Percentiles rank a stretch among this genome's conserved stretches.
These are phyloP conservation scores for Penicillium desertorum DNA, from an alignment of 495 filamentous ascomycete species.

Conservation along the genomic window DNA sequence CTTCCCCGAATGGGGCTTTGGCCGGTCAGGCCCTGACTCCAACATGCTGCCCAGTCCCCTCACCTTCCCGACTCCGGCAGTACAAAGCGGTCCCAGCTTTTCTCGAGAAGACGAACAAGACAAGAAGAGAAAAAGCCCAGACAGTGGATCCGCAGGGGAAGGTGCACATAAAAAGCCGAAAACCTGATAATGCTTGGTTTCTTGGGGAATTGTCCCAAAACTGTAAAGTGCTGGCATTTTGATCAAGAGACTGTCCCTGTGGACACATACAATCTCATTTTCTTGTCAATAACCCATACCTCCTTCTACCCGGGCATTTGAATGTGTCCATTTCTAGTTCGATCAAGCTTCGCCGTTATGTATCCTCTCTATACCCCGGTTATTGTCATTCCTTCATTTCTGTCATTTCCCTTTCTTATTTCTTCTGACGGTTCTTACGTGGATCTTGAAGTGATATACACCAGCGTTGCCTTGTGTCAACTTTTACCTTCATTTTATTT, in stretches of 20 bases:
- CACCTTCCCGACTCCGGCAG: constrained; percentile 86
- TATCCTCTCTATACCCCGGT: constrained; percentile 27
- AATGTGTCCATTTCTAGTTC: constrained; percentile 14
- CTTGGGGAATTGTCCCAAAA: not conserved
- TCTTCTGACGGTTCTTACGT: constrained; percentile 10
- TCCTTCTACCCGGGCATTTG: constrained; percentile 10
- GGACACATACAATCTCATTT: constrained; percentile 14
- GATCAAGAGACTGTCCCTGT: constrained; percentile 15
- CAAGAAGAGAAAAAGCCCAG: constrained; percentile 56
- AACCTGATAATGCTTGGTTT: constrained; percentile 22
- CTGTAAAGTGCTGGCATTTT: constrained; percentile 1
- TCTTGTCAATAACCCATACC: constrained; percentile 9
- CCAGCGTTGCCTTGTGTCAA: constrained; percentile 7
- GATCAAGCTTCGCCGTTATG: constrained; percentile 20
- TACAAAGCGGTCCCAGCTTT: constrained; percentile 68
- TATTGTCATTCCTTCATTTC: constrained; percentile 19
- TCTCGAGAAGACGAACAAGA: constrained; percentile 55
- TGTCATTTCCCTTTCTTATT: constrained; percentile 14
- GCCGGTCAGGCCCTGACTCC: constrained; percentile 60
- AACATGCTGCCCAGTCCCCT: constrained; percentile 88
- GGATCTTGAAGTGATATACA: constrained; percentile 16
- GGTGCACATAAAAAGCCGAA: constrained; percentile 52
- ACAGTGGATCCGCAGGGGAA: constrained; percentile 41
- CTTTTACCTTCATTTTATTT: constrained; percentile 2
- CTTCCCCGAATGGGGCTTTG: constrained; percentile 86